These are phyloP conservation scores for Craterostigma plantagineum DNA, from an alignment of 257 asterid genomes.

Conservation along the genomic window DNA sequence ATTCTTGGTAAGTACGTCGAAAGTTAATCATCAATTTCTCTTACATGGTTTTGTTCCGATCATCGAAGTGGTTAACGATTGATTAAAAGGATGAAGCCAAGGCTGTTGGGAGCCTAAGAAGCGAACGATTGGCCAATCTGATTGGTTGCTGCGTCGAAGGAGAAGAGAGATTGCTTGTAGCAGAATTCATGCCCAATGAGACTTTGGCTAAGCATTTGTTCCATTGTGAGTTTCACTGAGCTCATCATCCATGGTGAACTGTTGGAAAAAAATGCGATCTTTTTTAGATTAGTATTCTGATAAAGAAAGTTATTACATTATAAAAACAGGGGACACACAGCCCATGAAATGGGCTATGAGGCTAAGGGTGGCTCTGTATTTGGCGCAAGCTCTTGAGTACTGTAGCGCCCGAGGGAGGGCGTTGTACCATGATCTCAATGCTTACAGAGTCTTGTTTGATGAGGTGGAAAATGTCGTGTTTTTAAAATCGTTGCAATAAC, in stretches of 20 bases:
- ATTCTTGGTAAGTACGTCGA: no score
- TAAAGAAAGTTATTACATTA: background rate
- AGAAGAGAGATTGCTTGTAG: slow-evolving; percentile 10
- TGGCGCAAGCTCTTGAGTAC: slow-evolving; percentile 10
- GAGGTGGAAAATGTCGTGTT: no score
- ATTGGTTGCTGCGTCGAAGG: slow-evolving; percentile 9
- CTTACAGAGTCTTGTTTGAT: slow-evolving; percentile 7
- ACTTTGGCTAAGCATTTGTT: slow-evolving; percentile 9
- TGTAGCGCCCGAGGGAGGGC: slow-evolving; percentile 6
- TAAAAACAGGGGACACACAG: slow-evolving; percentile 10
- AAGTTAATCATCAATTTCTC: no score
- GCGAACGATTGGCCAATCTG: slow-evolving; percentile 6
- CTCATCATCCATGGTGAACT: background rate
- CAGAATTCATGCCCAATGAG: slow-evolving; percentile 10
- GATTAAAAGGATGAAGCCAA: slow-evolving; percentile 12
- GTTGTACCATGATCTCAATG: no score
- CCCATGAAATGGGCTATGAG: slow-evolving; percentile 10
- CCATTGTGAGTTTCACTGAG: slow-evolving; percentile 3
- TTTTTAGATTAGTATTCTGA: background rate
- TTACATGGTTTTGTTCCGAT: no score
- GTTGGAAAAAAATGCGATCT: background rate
- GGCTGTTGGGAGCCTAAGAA: slow-evolving; percentile 5
- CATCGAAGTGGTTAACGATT: no score
- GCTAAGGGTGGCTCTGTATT: slow-evolving; percentile 8
- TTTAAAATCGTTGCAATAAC: no score